Evolutionary conservation across 495 filamentous ascomycete genomes (phyloP).

Genomic region (Zalerion maritima): DNA sequence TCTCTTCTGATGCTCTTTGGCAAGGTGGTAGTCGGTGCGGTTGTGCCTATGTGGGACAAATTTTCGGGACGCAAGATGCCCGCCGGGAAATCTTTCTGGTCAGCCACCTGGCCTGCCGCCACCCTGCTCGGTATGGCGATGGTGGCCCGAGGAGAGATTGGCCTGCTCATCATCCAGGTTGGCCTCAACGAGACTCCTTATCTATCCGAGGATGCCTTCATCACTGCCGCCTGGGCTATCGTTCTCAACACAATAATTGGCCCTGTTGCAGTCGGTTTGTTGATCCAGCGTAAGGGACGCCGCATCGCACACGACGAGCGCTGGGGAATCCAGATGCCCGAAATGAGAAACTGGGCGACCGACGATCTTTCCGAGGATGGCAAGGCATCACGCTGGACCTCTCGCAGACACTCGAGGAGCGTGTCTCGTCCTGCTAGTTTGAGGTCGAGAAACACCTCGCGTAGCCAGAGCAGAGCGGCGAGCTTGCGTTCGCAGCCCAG

Average conservation of each 20-base stretch:
- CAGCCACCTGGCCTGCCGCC: conserved; percentile 13
- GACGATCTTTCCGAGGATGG: no score
- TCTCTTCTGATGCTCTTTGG: conserved; percentile 51
- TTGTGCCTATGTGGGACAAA: conserved; percentile 7
- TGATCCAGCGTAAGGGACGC: conserved; percentile 38
- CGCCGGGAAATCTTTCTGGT: neutral
- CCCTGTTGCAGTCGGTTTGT: conserved; percentile 48
- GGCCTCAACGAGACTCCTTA: conserved; percentile 35
- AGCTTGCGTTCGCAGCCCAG: no score
- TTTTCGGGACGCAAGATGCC: conserved; percentile 13
- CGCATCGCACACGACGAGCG: no score
- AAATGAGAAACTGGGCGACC: no score
- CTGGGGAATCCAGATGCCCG: no score
- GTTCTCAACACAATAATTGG: conserved; percentile 62
- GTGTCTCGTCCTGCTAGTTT: no score
- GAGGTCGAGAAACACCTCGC: no score
- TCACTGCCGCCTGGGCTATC: conserved; percentile 62
- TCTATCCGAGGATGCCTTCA: conserved; percentile 34
- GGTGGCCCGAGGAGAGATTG: conserved; percentile 67
- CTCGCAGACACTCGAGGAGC: no score
- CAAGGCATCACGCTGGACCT: no score
- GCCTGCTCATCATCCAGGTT: conserved; percentile 60
- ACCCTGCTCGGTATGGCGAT: conserved; percentile 48
- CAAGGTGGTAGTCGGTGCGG: conserved; percentile 28
- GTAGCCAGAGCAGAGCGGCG: no score